Conservation (phyloP, 768 basidiomycete genomes). For the Rhodosporidiobolus sp. region DNA sequence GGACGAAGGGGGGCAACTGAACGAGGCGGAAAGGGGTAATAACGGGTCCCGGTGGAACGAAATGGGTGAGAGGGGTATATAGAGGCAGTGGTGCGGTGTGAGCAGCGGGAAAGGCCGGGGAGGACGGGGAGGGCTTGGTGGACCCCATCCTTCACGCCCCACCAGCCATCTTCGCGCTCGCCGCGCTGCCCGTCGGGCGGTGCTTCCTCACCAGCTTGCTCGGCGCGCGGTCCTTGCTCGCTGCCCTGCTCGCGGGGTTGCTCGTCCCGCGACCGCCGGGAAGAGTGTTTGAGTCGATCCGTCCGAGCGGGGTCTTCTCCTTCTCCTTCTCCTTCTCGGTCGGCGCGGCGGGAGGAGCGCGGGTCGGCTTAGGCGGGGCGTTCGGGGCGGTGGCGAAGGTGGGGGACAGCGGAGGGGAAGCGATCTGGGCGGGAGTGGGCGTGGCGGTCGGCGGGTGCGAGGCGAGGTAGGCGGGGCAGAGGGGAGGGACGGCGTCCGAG, state of each 20-base stretch:
- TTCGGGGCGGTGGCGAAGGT: neutral
- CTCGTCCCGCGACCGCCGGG: neutral
- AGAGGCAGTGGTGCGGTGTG: too few species aligned
- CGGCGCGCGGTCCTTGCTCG: neutral
- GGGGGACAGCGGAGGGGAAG: neutral
- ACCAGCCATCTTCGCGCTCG: too few species aligned
- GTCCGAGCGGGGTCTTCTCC: neutral
- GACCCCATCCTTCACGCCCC: too few species aligned
- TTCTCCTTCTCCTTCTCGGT: too few species aligned
- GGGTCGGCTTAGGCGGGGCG: conserved; percentile 10
- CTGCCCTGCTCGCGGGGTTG: neutral
- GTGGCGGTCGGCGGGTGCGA: neutral
- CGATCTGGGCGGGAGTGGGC: neutral
- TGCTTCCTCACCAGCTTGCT: conserved; percentile 35
- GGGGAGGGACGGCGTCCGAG: conserved; percentile 9
- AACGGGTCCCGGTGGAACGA: too few species aligned
- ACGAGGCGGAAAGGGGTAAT: too few species aligned
- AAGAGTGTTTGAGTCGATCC: neutral
- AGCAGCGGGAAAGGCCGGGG: too few species aligned
- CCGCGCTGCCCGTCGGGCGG: too few species aligned
- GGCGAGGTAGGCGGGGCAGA: conserved; percentile 3
- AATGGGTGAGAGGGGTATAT: too few species aligned
- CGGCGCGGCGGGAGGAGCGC: conserved; percentile 4
- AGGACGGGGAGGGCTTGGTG: too few species aligned
- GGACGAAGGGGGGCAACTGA: too few species aligned